Evolutionary conservation across 140 eudicot genomes (phyloP), one percentile per base, ranked within the genome.

Genomic region (Ambrosia hybrid): DNA sequence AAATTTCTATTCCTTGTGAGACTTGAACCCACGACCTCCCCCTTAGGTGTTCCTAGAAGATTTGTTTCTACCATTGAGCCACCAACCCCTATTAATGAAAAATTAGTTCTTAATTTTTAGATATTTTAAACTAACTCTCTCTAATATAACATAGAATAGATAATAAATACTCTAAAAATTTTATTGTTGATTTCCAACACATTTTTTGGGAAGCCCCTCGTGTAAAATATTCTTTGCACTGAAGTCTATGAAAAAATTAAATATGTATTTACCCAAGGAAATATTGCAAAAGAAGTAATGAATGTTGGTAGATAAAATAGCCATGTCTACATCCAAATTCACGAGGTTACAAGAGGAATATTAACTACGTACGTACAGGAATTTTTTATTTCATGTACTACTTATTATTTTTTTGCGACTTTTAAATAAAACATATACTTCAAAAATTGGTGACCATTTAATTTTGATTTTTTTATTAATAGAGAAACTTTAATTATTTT

Each of bases 291-390:
- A 65, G 3, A 43, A 43, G 72, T 73, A 52, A 74, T 74, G 57
- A 74, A 74, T 74, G 79, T 74, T 51, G 57, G 72, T 60, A 21
- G 81, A 51, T 70, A 17, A 56, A 34, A 59, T 33, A 57, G 46
- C 37, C 61, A 48, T 41, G 16, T 69, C 76, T 0, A 70, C 51
- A 52, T 77, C 76, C 70, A 71, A 62, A 61, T 72, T 77, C 81
- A 77, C 81, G 81, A 70, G 81, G 72, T 70, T 69, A 41, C 67
- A 70, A 70, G 72, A 61, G 72, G 51, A 37, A 77, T 70, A 70
- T 37, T 70, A 77, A 77, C 36, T 53, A 59, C 33, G 51, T 69
- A 37, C 51, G 51, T 64, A 64, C 52, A 51, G 33, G 33, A 49
- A 38, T 49, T 26, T 61, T 64, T 66, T 56, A 34, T 10, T 65